phyloP scores from a whole-genome alignment of 1,284 basidiomycete species.

The Boletellus deceptivus region DNA sequence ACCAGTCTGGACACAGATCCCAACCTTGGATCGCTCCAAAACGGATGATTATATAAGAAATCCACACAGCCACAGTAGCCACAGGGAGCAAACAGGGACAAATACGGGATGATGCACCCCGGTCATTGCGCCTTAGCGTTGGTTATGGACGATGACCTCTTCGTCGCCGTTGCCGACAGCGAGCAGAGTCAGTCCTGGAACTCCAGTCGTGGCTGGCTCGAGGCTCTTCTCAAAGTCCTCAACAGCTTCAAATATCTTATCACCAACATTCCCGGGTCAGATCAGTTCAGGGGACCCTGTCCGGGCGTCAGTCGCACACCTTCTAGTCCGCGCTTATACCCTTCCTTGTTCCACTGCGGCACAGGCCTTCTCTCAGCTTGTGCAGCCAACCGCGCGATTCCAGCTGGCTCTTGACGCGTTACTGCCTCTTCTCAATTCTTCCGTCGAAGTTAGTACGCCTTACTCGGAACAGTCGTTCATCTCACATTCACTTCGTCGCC shows the following conservation, averaged over 20 bases:
- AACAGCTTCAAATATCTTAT: conserved; percentile 21
- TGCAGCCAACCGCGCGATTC: conserved; percentile 68
- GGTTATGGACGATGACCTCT: conserved; percentile 34
- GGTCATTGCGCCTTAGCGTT: conserved; percentile 7
- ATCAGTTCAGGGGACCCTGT: conserved; percentile 38
- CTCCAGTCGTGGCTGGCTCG: conserved; percentile 28
- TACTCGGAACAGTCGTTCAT: conserved; percentile 1
- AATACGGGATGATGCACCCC: conserved; percentile 9
- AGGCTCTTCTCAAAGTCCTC: conserved; percentile 33
- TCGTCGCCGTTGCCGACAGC: conserved; percentile 32
- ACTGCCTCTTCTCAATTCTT: conserved; percentile 61
- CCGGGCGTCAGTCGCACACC: conserved; percentile 55
- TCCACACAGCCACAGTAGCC: conserved; percentile 18
- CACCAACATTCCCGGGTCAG: conserved; percentile 31
- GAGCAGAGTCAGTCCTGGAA: conserved; percentile 30
- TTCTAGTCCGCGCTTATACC: conserved; percentile 60
- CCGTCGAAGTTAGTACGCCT: conserved; percentile 47
- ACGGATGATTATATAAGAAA: neutral
- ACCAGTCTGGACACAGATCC: neutral
- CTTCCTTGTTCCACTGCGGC: conserved; percentile 72
- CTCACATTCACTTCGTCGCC: conserved; percentile 15
- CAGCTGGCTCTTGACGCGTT: conserved; percentile 76
- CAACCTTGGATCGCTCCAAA: neutral
- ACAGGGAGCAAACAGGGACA: conserved; percentile 20
- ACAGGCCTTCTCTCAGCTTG: conserved; percentile 67